phyloP scores from a whole-genome alignment of 2,329 filamentous ascomycete genomes.

The Neofusicoccum sp. region DNA sequence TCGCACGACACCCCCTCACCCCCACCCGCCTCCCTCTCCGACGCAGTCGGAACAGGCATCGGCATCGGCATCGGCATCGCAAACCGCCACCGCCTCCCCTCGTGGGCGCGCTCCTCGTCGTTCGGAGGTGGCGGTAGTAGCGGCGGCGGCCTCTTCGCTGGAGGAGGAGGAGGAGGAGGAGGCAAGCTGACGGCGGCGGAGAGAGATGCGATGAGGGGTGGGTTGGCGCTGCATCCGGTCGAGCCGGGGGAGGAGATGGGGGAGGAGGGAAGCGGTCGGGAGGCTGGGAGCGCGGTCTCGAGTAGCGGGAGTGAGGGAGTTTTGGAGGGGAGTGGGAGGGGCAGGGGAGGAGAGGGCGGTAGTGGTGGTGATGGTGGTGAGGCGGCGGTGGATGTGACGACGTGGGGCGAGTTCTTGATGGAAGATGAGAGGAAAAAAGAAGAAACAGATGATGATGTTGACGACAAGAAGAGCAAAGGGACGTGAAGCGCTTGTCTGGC shows the following conservation, averaged over 20 bases:
- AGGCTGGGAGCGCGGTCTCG: neutral
- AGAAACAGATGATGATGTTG: neutral
- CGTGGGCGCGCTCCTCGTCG: slow-evolving; percentile 11
- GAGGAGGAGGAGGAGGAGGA: neutral
- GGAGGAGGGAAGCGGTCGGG: neutral
- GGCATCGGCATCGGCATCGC: neutral
- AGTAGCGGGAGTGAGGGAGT: neutral
- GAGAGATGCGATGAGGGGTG: slow-evolving; percentile 1
- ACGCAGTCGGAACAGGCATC: neutral
- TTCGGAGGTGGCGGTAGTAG: neutral
- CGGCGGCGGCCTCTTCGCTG: neutral
- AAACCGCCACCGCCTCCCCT: slow-evolving; percentile 8
- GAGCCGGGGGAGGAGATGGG: no score
- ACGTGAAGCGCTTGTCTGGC: no score
- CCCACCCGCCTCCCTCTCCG: neutral
- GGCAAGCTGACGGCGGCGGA: neutral
- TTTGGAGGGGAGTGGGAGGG: neutral
- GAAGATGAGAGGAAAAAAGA: neutral
- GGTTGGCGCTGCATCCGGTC: slow-evolving; percentile 10
- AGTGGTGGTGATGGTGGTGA: neutral
- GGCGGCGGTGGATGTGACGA: neutral
- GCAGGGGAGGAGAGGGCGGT: neutral
- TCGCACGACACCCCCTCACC: neutral
- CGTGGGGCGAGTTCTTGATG: neutral
- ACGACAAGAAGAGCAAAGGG: neutral